Evolutionary conservation across 2,329 filamentous ascomycete genomes (phyloP).

Genomic region (Trichoderma atroviride): DNA sequence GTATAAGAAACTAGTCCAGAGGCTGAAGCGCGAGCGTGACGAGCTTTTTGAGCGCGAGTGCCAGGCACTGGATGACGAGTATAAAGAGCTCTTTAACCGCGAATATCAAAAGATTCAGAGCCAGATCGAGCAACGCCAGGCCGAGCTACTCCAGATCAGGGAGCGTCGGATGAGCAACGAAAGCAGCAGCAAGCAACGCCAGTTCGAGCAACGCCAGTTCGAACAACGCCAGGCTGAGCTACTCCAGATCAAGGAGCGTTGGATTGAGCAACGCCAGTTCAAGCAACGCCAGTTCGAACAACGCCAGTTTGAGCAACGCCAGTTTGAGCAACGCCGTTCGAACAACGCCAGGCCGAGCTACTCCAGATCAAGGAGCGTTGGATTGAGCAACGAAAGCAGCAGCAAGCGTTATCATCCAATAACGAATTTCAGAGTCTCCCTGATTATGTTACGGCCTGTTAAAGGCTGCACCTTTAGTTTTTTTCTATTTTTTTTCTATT

Average conservation of each 20-base stretch:
- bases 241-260: too few species aligned
- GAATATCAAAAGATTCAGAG: constrained; percentile 7
- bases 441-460: background rate
- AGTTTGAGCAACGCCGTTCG: too few species aligned
- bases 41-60: background rate
- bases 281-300: too few species aligned
- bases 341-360: too few species aligned
- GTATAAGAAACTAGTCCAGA: background rate
- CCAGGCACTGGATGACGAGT: background rate
- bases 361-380: too few species aligned
- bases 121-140: background rate
- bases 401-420: background rate
- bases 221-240: too few species aligned
- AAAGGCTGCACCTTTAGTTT: background rate
- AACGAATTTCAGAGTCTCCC: background rate
- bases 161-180: background rate
- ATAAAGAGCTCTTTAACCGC: constrained; percentile 7
- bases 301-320: too few species aligned
- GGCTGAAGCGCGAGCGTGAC: constrained; percentile 15
- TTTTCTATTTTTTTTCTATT: too few species aligned
- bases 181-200: too few species aligned
- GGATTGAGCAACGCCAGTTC: too few species aligned
- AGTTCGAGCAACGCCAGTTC: too few species aligned
- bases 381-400: too few species aligned
- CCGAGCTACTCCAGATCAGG: background rate